These are phyloP conservation scores for Aspergillus hiratsukae DNA, from an alignment of 2,329 filamentous ascomycete genomes.

Conservation along the genomic window DNA sequence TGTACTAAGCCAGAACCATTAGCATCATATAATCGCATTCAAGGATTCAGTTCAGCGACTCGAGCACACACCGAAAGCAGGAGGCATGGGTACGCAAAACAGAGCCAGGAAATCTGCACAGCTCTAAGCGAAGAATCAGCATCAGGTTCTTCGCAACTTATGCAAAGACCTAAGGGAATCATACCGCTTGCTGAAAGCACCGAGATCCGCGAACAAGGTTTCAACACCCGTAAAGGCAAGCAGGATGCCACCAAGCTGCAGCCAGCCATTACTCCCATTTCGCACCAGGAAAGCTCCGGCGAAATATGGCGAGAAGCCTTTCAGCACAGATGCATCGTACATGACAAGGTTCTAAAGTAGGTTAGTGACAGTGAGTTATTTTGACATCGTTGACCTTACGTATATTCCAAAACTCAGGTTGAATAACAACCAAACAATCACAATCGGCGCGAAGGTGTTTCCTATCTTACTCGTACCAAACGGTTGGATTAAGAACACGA, in stretches of 20 bases:
- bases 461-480: constrained; percentile 50
- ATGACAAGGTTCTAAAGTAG: constrained; percentile 34
- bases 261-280: constrained; percentile 50
- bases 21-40: background rate
- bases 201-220: constrained; percentile 72
- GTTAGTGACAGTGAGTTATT: too few species aligned
- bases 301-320: constrained; percentile 49
- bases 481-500: constrained; percentile 52
- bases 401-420: constrained; percentile 53
- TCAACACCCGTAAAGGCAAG: constrained; percentile 76
- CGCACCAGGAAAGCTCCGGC: constrained; percentile 49
- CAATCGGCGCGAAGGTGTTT: constrained; percentile 49
- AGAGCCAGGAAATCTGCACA: constrained; percentile 69
- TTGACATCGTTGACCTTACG: constrained; percentile 21
- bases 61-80: constrained; percentile 35
- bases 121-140: constrained; percentile 38
- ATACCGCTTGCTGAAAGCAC: constrained; percentile 60
- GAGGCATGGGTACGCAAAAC: constrained; percentile 63
- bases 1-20: constrained; percentile 43
- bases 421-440: constrained; percentile 53
- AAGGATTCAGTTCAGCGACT: too few species aligned
- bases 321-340: constrained; percentile 48
- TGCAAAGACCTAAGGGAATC: background rate
- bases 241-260: constrained; percentile 57
- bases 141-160: background rate